Conservation (phyloP, 331 rosid genomes). For the Pyrus hybrid region DNA sequence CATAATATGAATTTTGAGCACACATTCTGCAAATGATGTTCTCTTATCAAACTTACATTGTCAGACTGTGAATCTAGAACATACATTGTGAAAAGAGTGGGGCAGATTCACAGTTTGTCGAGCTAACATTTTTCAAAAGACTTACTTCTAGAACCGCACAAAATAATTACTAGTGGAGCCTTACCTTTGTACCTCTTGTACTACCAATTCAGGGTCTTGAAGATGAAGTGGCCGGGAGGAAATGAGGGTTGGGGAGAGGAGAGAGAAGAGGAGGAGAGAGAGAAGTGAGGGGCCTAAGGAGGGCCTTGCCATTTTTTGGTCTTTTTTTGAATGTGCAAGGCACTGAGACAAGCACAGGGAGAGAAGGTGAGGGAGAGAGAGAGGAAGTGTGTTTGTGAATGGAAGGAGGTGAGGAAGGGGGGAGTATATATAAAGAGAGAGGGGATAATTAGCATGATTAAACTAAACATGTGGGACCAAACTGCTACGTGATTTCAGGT, state of each 20-base stretch:
- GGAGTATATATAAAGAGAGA: conserved; percentile 51
- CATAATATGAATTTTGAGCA: no score
- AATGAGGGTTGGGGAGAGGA: conserved; percentile 26
- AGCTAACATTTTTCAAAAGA: no score
- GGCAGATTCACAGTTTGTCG: no score
- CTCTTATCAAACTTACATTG: no score
- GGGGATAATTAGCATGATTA: conserved; percentile 41
- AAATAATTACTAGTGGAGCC: not conserved
- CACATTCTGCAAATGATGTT: no score
- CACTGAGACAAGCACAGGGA: not conserved
- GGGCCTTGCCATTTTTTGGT: conserved; percentile 24
- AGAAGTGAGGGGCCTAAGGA: conserved; percentile 3
- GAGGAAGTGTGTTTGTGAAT: not conserved
- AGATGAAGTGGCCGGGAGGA: conserved; percentile 37
- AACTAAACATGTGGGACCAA: conserved; percentile 57
- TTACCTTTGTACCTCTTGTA: conserved; percentile 75
- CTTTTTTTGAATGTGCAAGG: not conserved
- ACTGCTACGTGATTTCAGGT: conserved; percentile 39
- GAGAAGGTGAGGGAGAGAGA: not conserved
- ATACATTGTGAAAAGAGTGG: no score
- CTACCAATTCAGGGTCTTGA: conserved; percentile 50
- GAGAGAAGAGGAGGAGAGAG: conserved; percentile 37
- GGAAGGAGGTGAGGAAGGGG: not conserved
- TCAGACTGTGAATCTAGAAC: no score
- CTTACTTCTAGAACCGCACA: no score